These are phyloP conservation scores for Teunomyces tritomae DNA, from an alignment of 805 yeast species.

Conservation along the genomic window DNA sequence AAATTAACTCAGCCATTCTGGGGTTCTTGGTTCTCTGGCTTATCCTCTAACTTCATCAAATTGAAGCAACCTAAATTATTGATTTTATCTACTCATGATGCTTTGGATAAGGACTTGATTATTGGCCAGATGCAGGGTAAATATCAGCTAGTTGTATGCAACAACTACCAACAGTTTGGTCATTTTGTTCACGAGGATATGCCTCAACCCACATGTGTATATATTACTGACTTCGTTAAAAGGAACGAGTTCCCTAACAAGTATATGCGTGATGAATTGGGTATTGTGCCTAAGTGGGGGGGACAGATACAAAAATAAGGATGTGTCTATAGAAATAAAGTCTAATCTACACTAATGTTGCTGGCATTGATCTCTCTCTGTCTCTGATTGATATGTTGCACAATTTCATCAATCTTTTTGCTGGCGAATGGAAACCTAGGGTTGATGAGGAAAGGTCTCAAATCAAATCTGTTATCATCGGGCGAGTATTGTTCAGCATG, in stretches of 20 bases:
- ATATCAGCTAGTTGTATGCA: constrained; percentile 81
- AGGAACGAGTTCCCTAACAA: constrained; percentile 40
- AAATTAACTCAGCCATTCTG: constrained; percentile 63
- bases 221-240: constrained; percentile 48
- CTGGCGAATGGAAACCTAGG: constrained; percentile 90
- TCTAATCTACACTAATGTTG: constrained; percentile 47
- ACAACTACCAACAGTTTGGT: constrained; percentile 56
- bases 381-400: constrained; percentile 51
- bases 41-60: constrained; percentile 52
- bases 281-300: constrained; percentile 39
- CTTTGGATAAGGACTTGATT: constrained; percentile 78
- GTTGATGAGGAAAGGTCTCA: constrained; percentile 91
- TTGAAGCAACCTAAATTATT: constrained; percentile 59
- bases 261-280: constrained; percentile 28
- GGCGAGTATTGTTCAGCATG: constrained; percentile 99
- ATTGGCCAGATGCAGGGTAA: constrained; percentile 99
- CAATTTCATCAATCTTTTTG: constrained; percentile 79
- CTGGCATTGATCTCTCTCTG: constrained; percentile 22
- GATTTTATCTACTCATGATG: constrained; percentile 84
- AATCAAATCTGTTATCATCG: constrained; percentile 93
- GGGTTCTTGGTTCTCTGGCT: constrained; percentile 75
- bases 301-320: constrained; percentile 5
- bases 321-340: neutral
- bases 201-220: constrained; percentile 63
- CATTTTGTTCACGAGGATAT: constrained; percentile 96